These are phyloP conservation scores for Aspergillus kassunensis DNA, from an alignment of 495 filamentous ascomycete genomes.

Conservation along the genomic window DNA sequence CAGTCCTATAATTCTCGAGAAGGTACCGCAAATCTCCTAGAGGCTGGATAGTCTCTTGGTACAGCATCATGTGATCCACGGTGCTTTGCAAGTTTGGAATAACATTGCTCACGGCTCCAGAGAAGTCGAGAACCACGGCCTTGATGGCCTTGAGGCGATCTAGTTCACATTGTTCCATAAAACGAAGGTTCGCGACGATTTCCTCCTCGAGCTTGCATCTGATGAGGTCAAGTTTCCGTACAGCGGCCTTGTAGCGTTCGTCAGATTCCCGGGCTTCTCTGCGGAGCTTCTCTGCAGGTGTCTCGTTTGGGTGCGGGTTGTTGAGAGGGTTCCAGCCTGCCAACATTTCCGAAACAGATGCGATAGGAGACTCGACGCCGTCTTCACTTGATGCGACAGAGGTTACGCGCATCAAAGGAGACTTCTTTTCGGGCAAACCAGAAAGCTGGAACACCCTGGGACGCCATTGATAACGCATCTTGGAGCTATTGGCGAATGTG, in stretches of 20 bases:
- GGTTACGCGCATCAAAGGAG: slow-evolving; percentile 62
- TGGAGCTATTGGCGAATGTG: slow-evolving; percentile 94
- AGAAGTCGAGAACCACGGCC: slow-evolving; percentile 95
- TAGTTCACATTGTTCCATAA: slow-evolving; percentile 96
- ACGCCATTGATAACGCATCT: slow-evolving; percentile 96
- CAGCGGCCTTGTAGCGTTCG: slow-evolving; percentile 82
- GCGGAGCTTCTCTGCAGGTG: slow-evolving; percentile 76
- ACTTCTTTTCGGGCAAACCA: slow-evolving; percentile 85
- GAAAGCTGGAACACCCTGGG: slow-evolving; percentile 84
- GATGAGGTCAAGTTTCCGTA: slow-evolving; percentile 81
- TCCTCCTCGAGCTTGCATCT: slow-evolving; percentile 92
- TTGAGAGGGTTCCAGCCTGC: slow-evolving; percentile 88
- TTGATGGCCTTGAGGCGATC: slow-evolving; percentile 97
- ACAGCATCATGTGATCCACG: slow-evolving; percentile 97
- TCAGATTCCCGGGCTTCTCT: slow-evolving; percentile 89
- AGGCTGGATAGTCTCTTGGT: slow-evolving; percentile 96
- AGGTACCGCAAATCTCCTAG: slow-evolving; percentile 88
- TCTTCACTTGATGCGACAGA: slow-evolving; percentile 58
- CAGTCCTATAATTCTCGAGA: slow-evolving; percentile 96
- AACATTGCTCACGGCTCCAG: slow-evolving; percentile 95
- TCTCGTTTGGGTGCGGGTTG: slow-evolving; percentile 87
- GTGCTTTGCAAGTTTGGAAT: slow-evolving; percentile 93
- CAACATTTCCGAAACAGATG: slow-evolving; percentile 81
- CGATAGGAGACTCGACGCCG: slow-evolving; percentile 66
- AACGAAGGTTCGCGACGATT: slow-evolving; percentile 85